phyloP scores from a whole-genome alignment of 2,329 filamentous ascomycete genomes.

The Cladosporium sp. region DNA sequence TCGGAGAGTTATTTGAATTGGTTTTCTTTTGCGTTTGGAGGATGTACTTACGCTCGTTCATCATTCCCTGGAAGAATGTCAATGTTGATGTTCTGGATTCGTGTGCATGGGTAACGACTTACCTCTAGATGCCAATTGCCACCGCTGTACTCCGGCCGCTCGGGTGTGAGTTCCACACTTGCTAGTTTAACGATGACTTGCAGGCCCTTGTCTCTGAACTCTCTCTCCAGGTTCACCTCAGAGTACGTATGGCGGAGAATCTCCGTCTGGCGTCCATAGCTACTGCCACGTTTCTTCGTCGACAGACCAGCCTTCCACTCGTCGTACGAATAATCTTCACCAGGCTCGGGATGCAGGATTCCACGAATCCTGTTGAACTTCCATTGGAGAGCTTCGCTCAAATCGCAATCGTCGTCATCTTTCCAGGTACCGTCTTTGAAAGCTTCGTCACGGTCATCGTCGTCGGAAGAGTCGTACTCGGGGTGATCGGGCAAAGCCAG shows the following conservation, averaged over 20 bases:
- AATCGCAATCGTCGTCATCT: background rate
- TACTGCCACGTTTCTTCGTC: background rate
- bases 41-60: slow-evolving; percentile 15
- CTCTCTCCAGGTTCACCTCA: slow-evolving; percentile 24
- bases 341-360: slow-evolving; percentile 18
- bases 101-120: background rate
- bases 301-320: slow-evolving; percentile 1
- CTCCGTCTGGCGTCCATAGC: background rate
- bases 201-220: slow-evolving; percentile 50
- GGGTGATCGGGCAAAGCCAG: background rate
- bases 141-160: slow-evolving; percentile 55
- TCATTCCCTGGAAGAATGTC: slow-evolving; percentile 8
- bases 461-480: background rate
- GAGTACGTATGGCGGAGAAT: background rate
- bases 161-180: slow-evolving; percentile 59
- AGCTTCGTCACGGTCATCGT: background rate
- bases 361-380: slow-evolving; percentile 1
- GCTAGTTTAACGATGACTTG: slow-evolving; percentile 57
- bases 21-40: background rate
- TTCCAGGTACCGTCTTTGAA: slow-evolving; percentile 10
- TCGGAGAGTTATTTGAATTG: background rate
- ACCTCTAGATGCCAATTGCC: slow-evolving; percentile 52
- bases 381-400: background rate
- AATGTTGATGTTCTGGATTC: too few relatives aligned
- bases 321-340: slow-evolving; percentile 12